Evolutionary conservation across 352 stramenopile species (phyloP), one percentile per base, ranked within the genome.

Genomic region (Vaucheria bursata): DNA sequence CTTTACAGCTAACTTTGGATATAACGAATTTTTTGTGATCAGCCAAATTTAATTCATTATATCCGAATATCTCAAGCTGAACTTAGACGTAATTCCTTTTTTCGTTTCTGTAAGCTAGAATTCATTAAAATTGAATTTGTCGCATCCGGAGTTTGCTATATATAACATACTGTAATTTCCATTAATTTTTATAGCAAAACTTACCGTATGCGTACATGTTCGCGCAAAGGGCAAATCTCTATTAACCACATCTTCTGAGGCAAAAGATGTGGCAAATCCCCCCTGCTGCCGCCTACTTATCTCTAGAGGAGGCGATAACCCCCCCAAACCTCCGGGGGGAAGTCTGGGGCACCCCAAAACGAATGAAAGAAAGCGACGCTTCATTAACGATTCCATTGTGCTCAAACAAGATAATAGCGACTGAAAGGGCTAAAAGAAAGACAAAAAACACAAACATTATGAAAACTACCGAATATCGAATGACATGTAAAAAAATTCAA

Each of bases 341-440:
- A 82, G 77, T 34, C 71, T 59, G 4, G 77, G 77, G 71, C 77
- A 82, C 8, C 77, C 77, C 33, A 79, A 65, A 0, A 82, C 77
- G 33, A 82, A 82, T 6, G 75, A 73, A 53, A 82, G 71, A 35
- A 82, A 79, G 38, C 64, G 49, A 7, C 70, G 50, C 71, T 79
- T 79, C 2, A 31, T 74, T 18, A 32, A 38, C 4, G 45, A n/a
- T 29, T 65, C 53, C 77, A 82, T 82, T 39, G 75, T 45, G 71
- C 50, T 69, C 50, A 82, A 31, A 45, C 50, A 79, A 29, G 37
- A 5, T 64, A 82, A 50, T 34, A 82, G 72, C 66, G 64, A 39
- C 29, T 73, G 71, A 66, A 80, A 82, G 29, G 77, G 77, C 77
- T 79, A 65, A n/a, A n/a, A n/a, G n/a, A n/a, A n/a, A n/a, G n/a